A percentile compares a stretch with the other conserved stretches of the same genome.
Conservation (phyloP, 306 rosid genomes). For the Cucumis melo region DNA sequence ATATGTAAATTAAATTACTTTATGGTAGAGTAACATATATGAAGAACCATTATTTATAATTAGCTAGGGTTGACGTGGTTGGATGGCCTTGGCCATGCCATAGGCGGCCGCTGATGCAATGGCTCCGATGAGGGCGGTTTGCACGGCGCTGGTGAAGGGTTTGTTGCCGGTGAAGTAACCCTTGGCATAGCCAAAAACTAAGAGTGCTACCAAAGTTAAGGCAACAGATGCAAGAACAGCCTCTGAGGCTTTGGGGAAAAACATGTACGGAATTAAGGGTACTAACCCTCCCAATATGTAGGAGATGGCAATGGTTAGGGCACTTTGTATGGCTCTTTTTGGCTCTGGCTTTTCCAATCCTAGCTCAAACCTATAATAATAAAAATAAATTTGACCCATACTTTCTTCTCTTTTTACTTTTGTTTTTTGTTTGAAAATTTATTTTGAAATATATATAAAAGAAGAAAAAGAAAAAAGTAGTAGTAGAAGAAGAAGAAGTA, state of each 20-base stretch:
- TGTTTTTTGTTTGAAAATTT: too few relatives aligned
- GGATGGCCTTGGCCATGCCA: constrained; percentile 60
- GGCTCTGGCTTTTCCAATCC: constrained; percentile 93
- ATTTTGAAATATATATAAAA: too few relatives aligned
- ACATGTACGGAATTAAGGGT: constrained; percentile 62
- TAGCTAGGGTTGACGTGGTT: not conserved
- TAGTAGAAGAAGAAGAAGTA: not conserved
- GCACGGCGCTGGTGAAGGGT: constrained; percentile 59
- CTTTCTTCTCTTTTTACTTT: too few relatives aligned
- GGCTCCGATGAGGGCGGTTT: constrained; percentile 75
- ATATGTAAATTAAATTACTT: too few relatives aligned
- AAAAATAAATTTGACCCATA: too few relatives aligned
- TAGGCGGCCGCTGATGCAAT: constrained; percentile 77
- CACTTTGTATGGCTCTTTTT: constrained; percentile 79
- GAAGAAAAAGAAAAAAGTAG: too few relatives aligned
- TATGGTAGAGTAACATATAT: too few relatives aligned
- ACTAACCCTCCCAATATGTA: constrained; percentile 70
- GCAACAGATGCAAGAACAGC: constrained; percentile 58
- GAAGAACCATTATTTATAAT: not conserved
- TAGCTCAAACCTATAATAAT: constrained; percentile 90
- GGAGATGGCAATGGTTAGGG: constrained; percentile 63
- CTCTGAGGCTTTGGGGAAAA: constrained; percentile 42
- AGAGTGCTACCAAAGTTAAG: constrained; percentile 52
- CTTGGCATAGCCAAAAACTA: constrained; percentile 68
- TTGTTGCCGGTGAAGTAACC: constrained; percentile 66